Conservation (phyloP, 2,329 filamentous ascomycete genomes). For the Colletotrichum sp. region DNA sequence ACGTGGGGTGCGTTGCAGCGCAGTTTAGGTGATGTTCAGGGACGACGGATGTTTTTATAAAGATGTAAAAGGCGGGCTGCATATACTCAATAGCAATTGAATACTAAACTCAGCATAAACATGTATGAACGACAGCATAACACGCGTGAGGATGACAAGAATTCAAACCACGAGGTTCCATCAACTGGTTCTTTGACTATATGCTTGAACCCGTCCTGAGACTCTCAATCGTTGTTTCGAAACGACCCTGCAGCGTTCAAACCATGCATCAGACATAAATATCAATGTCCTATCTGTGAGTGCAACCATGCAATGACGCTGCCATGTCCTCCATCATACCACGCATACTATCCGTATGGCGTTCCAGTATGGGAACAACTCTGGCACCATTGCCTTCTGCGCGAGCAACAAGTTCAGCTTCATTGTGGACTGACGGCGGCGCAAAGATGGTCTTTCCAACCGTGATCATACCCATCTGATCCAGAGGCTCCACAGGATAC, state of each 20-base stretch:
- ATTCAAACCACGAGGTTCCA: not conserved
- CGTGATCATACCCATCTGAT: not conserved
- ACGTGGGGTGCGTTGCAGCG: not conserved
- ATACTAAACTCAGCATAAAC: accelerated
- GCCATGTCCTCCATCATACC: not conserved
- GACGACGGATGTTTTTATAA: not conserved
- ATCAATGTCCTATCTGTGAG: not conserved
- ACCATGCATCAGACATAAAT: not conserved
- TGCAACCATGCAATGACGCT: not conserved
- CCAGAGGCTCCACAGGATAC: not conserved
- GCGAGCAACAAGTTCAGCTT: not conserved
- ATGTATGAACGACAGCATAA: not conserved
- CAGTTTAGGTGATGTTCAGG: not conserved
- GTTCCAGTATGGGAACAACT: not conserved
- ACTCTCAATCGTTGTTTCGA: not conserved
- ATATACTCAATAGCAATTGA: not conserved
- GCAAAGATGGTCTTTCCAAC: not conserved
- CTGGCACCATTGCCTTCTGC: not conserved
- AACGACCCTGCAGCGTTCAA: not conserved
- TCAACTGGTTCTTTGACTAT: not conserved
- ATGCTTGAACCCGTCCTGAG: not conserved
- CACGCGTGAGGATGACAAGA: accelerated
- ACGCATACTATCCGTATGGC: not conserved
- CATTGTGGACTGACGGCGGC: not conserved
- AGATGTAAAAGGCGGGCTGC: not conserved